Evolutionary conservation across 768 basidiomycete genomes (phyloP).

Genomic region (Galerina marginata): DNA sequence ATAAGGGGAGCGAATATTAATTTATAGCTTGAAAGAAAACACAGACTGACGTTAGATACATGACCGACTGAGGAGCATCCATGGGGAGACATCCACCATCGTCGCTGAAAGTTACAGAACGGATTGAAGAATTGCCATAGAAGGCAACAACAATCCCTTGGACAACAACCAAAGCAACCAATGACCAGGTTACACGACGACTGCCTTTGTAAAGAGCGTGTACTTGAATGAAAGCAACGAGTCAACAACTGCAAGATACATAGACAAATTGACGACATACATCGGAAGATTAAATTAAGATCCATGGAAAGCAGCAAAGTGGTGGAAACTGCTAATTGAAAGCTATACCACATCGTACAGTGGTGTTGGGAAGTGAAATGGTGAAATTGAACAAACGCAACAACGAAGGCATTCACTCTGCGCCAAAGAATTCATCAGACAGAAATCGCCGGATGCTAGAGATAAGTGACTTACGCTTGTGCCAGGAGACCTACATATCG

Average conservation of each 20-base stretch:
- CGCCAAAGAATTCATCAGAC: not conserved
- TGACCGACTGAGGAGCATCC: slow-evolving; percentile 1
- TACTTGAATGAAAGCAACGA: not conserved
- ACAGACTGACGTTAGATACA: slow-evolving; percentile 11
- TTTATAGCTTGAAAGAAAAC: not conserved
- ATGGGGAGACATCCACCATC: slow-evolving; percentile 10
- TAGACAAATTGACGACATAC: slow-evolving; percentile 4
- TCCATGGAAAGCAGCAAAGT: slow-evolving; percentile 17
- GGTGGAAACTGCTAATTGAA: slow-evolving; percentile 8
- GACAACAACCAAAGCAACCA: not conserved
- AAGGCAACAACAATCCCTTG: slow-evolving; percentile 5
- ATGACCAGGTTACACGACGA: slow-evolving; percentile 1
- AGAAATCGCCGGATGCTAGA: not conserved
- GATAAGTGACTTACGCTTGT: slow-evolving; percentile 1
- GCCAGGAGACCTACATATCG: slow-evolving; percentile 18
- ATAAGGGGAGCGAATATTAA: not conserved
- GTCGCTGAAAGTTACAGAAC: slow-evolving; percentile 8
- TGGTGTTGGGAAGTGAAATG: slow-evolving; percentile 6
- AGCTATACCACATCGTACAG: slow-evolving; percentile 18
- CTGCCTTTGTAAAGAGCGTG: slow-evolving; percentile 11
- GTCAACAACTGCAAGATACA: not conserved
- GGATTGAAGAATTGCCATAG: slow-evolving; percentile 9
- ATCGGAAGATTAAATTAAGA: slow-evolving; percentile 12
- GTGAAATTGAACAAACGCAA: slow-evolving; percentile 12
- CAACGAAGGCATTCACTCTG: slow-evolving; percentile 16